Conservation (phyloP, 176 grass and related monocot species). For the Typha latifolia region DNA sequence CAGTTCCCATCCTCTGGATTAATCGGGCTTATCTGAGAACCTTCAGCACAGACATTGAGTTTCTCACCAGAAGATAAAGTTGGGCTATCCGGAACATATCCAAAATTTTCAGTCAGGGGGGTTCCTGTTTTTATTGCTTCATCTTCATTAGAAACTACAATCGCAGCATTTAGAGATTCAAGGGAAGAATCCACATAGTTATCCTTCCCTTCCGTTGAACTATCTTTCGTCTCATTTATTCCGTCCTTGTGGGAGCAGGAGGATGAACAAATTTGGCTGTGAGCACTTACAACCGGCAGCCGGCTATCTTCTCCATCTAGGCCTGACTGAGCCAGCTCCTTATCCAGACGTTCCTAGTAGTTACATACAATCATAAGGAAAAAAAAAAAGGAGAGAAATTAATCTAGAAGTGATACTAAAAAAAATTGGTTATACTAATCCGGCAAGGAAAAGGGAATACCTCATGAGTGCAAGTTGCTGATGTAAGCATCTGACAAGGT, state of each 20-base stretch:
- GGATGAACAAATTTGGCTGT: not conserved
- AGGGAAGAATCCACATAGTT: not conserved
- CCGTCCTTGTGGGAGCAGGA: not conserved
- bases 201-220: not conserved
- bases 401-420: not conserved
- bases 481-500: not conserved
- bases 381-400: not conserved
- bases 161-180: not conserved
- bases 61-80: conserved; percentile 6
- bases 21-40: conserved; percentile 4
- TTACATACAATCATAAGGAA: not conserved
- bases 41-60: conserved; percentile 13
- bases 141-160: not conserved
- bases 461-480: not conserved
- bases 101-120: conserved; percentile 7
- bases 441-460: not conserved
- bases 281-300: not conserved
- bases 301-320: not conserved
- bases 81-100: conserved; percentile 29
- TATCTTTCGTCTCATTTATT: too few species aligned
- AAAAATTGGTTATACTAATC: not conserved
- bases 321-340: not conserved
- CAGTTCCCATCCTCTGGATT: conserved; percentile 16
- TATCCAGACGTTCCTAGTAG: not conserved
- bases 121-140: conserved; percentile 2